These are phyloP conservation scores for Alternaria ethzedia DNA, from an alignment of 2,329 filamentous ascomycete species.

Conservation along the genomic window DNA sequence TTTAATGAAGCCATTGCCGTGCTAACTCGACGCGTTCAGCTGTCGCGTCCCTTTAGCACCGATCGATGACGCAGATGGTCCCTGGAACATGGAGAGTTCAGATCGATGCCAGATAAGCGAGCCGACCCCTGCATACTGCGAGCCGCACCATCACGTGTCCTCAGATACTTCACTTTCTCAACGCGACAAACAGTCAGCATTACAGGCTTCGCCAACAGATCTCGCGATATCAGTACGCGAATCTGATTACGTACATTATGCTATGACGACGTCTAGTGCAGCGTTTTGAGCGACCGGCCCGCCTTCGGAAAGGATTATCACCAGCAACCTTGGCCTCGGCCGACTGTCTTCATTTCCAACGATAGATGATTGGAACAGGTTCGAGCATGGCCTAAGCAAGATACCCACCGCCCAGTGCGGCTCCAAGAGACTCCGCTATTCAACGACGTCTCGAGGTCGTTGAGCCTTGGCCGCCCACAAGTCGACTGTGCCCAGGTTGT, in stretches of 20 bases:
- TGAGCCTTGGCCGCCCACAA: not conserved
- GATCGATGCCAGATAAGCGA: slow-evolving; percentile 35
- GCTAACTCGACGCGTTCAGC: slow-evolving; percentile 15
- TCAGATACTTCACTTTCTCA: not conserved
- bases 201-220: too few relatives aligned
- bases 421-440: not conserved
- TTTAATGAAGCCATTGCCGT: not conserved
- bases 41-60: slow-evolving; percentile 18
- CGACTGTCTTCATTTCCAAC: not conserved
- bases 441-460: not conserved
- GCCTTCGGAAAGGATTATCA: not conserved
- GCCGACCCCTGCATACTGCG: slow-evolving; percentile 7
- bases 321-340: too few relatives aligned
- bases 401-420: not conserved
- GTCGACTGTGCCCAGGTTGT: not conserved
- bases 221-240: not conserved
- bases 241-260: not conserved
- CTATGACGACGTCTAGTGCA: not conserved
- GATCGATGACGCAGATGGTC: slow-evolving; percentile 41
- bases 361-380: not conserved
- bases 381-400: not conserved
- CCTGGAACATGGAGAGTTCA: slow-evolving; percentile 28
- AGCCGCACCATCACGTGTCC: not conserved
- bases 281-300: not conserved
- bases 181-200: not conserved